phyloP scores from a whole-genome alignment of 75 land plant genomes.

The Selaginella moellendorffii region DNA sequence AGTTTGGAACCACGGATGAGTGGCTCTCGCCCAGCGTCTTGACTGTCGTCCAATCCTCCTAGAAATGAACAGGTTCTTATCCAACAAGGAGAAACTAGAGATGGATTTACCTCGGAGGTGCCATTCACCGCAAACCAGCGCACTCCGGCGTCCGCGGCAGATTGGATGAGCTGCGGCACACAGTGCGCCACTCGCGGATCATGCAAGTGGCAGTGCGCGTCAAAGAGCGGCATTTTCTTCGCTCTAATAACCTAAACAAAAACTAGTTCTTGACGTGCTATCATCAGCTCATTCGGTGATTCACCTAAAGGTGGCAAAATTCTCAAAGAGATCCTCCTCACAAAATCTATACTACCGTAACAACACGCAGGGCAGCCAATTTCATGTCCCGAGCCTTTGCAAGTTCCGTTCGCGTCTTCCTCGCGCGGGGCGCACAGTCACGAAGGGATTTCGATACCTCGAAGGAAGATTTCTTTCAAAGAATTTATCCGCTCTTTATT shows the following conservation, averaged over 20 bases:
- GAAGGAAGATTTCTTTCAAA: no score
- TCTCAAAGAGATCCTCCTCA: no score
- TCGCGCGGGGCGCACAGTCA: no score
- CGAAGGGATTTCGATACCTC: no score
- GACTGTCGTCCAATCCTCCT: constrained; percentile 77
- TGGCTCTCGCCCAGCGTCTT: constrained; percentile 49
- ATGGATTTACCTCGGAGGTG: constrained; percentile 38
- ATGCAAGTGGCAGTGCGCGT: constrained; percentile 82
- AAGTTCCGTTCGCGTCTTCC: no score
- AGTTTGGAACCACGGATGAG: constrained; percentile 60
- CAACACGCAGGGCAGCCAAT: no score
- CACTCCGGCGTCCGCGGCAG: constrained; percentile 45
- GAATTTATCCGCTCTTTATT: background rate
- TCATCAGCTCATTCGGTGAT: no score
- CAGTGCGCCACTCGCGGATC: constrained; percentile 39
- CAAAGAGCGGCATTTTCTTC: constrained; percentile 37
- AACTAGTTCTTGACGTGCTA: no score
- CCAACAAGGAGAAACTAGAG: background rate
- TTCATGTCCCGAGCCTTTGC: no score
- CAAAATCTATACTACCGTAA: no score
- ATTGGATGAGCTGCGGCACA: constrained; percentile 34
- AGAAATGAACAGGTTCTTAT: constrained; percentile 4
- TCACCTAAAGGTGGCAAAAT: no score
- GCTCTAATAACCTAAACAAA: background rate
- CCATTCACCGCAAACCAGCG: constrained; percentile 72